Percentiles rank a stretch among this genome's conserved stretches.
phyloP scores from a whole-genome alignment of 208 protist species.

The Leishmania aethiopica region DNA sequence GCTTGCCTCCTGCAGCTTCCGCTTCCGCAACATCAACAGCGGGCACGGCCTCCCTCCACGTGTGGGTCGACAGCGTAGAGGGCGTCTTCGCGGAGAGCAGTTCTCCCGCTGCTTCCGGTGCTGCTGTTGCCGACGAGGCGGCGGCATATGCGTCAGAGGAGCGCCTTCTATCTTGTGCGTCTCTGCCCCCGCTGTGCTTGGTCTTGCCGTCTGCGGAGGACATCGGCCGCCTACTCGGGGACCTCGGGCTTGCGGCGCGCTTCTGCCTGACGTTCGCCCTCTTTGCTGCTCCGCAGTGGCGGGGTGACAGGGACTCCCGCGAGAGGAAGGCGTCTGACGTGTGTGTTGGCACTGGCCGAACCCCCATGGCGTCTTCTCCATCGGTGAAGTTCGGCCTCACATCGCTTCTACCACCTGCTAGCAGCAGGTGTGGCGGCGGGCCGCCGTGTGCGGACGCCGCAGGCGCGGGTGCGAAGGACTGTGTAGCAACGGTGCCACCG shows the following conservation, averaged over 20 bases:
- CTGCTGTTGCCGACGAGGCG: neutral
- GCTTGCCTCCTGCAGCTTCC: neutral
- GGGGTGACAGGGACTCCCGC: neutral
- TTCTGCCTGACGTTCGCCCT: conserved; percentile 13
- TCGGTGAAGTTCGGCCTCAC: conserved; percentile 13
- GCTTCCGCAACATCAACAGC: neutral
- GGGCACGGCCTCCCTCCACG: neutral
- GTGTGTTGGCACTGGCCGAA: conserved; percentile 18
- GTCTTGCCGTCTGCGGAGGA: conserved; percentile 22
- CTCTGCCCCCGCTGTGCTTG: conserved; percentile 18
- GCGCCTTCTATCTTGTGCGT: neutral
- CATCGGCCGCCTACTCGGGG: conserved; percentile 10
- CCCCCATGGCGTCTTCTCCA: conserved; percentile 5
- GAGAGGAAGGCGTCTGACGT: neutral
- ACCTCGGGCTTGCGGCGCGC: conserved; percentile 15
- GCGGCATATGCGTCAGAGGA: neutral
- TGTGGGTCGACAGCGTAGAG: conserved; percentile 17
- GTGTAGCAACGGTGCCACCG: neutral
- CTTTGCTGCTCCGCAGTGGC: neutral
- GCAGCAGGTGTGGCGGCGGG: neutral
- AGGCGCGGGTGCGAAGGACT: neutral
- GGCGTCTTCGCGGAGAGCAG: neutral
- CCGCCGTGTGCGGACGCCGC: neutral
- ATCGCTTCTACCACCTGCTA: neutral
- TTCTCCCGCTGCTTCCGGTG: neutral